Evolutionary conservation across 129 eudicot species (phyloP), one percentile per base, ranked within the genome.

Genomic region (Ambrosia trifida): DNA sequence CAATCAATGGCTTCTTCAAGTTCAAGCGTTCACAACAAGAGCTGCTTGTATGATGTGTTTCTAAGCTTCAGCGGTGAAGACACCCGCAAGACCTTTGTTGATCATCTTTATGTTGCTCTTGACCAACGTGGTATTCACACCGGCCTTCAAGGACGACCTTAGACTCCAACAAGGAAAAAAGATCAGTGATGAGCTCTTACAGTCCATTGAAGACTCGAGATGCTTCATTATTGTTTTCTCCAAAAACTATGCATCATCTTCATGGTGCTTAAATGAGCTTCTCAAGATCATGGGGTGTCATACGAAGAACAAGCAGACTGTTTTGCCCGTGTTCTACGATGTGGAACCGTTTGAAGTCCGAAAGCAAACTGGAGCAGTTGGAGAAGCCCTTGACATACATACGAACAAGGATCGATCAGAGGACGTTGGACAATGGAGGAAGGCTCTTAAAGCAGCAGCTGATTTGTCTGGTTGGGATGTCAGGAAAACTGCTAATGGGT

Each of bases 401-500:
- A 36, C 8, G 43, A 36, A 36, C 8, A 36, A 36, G 43, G 7
- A 31, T 4, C 6, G 24, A 2, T 12, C 9, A 4, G 17, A 17
- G 7, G n/a, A n/a, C n/a, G 43, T 2, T 12, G 43, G 43, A 7
- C 12, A 31, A 59, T 59, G 43, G 43, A 59, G 19, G 4, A 18
- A 31, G 20, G 65, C 65, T 30, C 8, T 59, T 2, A 59, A 3
- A 13, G 65, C 31, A 11, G 41, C 65, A 28, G 41, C 43, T 18
- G 4, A 59, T 31, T 30, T 59, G 40, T 30, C 19, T 59, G 65
- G 65, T 6, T 59, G 65, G 65, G 43, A 59, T 5, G 13, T 59
- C n/a, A 30, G 5, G 43, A 59, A 59, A 2, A 59, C 65, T 31
- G 65, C 35, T 31, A 16, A 59, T 59, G 65, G 65, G 65, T 59